phyloP scores from a whole-genome alignment of 495 filamentous ascomycete genomes.

The Hyaloscypha bicolor region DNA sequence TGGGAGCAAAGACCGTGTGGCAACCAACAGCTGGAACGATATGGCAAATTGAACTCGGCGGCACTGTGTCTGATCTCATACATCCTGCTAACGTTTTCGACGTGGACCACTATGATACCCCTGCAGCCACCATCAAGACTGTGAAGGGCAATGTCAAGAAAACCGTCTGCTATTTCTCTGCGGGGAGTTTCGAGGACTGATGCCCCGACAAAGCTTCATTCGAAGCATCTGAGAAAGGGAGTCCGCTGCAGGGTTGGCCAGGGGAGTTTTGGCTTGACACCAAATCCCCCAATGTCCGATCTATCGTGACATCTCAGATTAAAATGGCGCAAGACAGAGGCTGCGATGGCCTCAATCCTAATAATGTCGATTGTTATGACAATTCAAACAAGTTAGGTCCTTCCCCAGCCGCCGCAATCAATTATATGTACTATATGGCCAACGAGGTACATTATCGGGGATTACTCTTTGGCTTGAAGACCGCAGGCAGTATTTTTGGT shows the following conservation, averaged over 20 bases:
- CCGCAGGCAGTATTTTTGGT: constrained; percentile 59
- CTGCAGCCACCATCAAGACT: constrained; percentile 43
- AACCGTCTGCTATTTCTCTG: constrained; percentile 76
- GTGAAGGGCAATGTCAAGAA: constrained; percentile 53
- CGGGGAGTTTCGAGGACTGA: constrained; percentile 43
- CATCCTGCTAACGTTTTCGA: constrained; percentile 48
- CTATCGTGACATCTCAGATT: constrained; percentile 61
- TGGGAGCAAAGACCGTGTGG: constrained; percentile 40
- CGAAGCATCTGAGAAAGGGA: constrained; percentile 51
- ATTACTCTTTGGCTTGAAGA: constrained; percentile 65
- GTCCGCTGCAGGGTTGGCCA: constrained; percentile 59
- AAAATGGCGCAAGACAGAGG: constrained; percentile 59
- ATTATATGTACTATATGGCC: constrained; percentile 63
- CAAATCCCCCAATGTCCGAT: constrained; percentile 55
- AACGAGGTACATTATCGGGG: constrained; percentile 43
- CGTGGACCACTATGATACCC: constrained; percentile 61
- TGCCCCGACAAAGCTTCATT: constrained; percentile 54
- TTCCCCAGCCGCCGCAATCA: constrained; percentile 53
- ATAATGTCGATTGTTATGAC: constrained; percentile 71
- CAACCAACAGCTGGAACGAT: constrained; percentile 51
- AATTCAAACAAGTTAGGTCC: constrained; percentile 59
- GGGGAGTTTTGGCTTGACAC: constrained; percentile 68
- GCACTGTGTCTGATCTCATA: constrained; percentile 39
- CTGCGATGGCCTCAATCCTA: constrained; percentile 71
- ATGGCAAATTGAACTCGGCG: constrained; percentile 55